Conservation (phyloP, 371 early-diverging fungal species). For the Apophysomyces trapeziformis region DNA sequence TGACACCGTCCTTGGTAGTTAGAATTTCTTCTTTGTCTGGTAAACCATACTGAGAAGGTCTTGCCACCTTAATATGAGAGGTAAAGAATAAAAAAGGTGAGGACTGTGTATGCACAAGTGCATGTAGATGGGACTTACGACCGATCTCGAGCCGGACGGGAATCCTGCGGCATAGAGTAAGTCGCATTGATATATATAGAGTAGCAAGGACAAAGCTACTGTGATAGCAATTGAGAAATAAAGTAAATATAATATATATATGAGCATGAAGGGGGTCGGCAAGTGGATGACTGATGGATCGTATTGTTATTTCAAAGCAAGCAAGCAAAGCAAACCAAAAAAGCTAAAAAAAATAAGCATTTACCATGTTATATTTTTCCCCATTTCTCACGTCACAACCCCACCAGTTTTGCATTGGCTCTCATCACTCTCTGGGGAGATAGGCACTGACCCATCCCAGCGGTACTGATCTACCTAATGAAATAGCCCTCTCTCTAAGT, state of each 20-base stretch:
- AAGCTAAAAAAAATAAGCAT: too few species aligned
- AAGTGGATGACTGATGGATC: not conserved
- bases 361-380: too few species aligned
- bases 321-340: not conserved
- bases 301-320: not conserved
- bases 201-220: slow-evolving; percentile 51
- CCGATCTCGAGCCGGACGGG: slow-evolving; percentile 49
- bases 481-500: too few species aligned
- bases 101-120: not conserved
- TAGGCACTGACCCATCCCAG: too few species aligned
- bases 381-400: too few species aligned
- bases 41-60: slow-evolving; percentile 75
- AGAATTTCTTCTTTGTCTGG: slow-evolving; percentile 81
- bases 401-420: too few species aligned
- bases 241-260: slow-evolving; percentile 17
- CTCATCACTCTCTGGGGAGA: too few species aligned
- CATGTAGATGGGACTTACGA: slow-evolving; percentile 23
- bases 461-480: too few species aligned
- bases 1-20: slow-evolving; percentile 78
- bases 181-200: slow-evolving; percentile 71
- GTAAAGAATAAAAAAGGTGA: not conserved
- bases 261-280: slow-evolving; percentile 10
- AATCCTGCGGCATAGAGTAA: slow-evolving; percentile 49
- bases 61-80: slow-evolving; percentile 41
- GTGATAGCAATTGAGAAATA: slow-evolving; percentile 23